phyloP scores from a whole-genome alignment of 176 grass and related monocot genomes.

The Alopecurus myosuroides region DNA sequence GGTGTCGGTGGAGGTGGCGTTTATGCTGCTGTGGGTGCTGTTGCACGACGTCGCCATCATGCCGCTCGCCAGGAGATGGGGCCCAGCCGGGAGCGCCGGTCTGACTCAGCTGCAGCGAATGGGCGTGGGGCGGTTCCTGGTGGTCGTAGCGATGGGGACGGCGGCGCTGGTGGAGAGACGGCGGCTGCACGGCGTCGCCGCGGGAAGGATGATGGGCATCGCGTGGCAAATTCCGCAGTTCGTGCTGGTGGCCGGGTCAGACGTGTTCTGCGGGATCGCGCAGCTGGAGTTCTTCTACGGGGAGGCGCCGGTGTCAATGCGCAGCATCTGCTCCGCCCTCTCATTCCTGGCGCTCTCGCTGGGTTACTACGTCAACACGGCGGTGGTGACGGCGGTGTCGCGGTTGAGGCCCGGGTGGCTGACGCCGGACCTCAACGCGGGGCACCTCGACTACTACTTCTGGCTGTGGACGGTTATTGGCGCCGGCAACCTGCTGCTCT shows the following conservation, averaged over 20 bases:
- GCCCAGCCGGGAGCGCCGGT: conserved; percentile 4
- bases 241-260: conserved; percentile 53
- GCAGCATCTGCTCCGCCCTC: conserved; percentile 78
- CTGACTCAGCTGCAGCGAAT: conserved; percentile 73
- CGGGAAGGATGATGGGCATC: conserved; percentile 44
- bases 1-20: conserved; percentile 48
- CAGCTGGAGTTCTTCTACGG: conserved; percentile 91
- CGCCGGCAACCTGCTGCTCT: conserved; percentile 36
- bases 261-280: conserved; percentile 70
- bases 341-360: conserved; percentile 68
- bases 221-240: conserved; percentile 72
- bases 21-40: conserved; percentile 55
- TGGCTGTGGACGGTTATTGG: conserved; percentile 38
- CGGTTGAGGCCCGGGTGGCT: conserved; percentile 18
- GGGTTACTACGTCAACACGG: conserved; percentile 63
- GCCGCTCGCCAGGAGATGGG: conserved; percentile 30
- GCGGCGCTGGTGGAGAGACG: conserved; percentile 55
- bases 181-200: conserved; percentile 24
- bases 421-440: conserved; percentile 37
- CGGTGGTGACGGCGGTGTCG: conserved; percentile 53
- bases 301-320: conserved; percentile 64
- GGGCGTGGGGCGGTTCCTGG: conserved; percentile 73
- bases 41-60: conserved; percentile 49
- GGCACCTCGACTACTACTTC: conserved; percentile 61
- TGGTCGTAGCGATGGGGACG: conserved; percentile 42